Conservation (phyloP, 495 filamentous ascomycete genomes). For the Penicillium turbatum region DNA sequence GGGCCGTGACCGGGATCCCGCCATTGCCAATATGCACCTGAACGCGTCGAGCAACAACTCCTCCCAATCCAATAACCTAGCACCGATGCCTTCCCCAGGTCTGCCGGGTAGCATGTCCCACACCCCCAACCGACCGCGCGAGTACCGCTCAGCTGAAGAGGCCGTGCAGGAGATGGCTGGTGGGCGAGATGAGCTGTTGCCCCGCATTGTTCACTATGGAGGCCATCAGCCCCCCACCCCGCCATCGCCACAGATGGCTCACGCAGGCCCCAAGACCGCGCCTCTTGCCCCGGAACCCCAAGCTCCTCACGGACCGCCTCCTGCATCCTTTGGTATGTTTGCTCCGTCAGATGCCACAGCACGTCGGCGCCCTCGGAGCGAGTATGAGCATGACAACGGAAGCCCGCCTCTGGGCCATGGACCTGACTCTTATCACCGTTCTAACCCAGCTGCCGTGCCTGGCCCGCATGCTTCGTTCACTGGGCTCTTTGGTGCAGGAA, state of each 20-base stretch:
- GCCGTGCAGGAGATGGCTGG: slow-evolving; percentile 85
- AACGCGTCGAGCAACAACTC: slow-evolving; percentile 53
- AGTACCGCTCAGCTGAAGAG: slow-evolving; percentile 95
- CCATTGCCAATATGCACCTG: slow-evolving; percentile 42
- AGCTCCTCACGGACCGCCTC: slow-evolving; percentile 23
- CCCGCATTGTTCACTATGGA: slow-evolving; percentile 91
- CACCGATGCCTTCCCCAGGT: slow-evolving; percentile 67
- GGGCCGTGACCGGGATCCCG: slow-evolving; percentile 43
- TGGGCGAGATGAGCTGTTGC: slow-evolving; percentile 84
- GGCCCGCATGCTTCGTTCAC: slow-evolving; percentile 52
- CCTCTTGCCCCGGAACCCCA: slow-evolving; percentile 25
- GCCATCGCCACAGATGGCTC: slow-evolving; percentile 64
- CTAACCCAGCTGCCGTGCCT: slow-evolving; percentile 67
- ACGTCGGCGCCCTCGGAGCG: slow-evolving; percentile 71
- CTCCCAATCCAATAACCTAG: slow-evolving; percentile 65
- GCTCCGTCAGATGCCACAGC: slow-evolving; percentile 43
- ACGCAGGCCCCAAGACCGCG: slow-evolving; percentile 35
- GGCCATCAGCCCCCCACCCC: slow-evolving; percentile 88
- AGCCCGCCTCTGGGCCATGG: slow-evolving; percentile 44
- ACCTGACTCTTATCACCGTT: slow-evolving; percentile 37
- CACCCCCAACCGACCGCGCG: slow-evolving; percentile 62
- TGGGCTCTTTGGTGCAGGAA: slow-evolving; percentile 70
- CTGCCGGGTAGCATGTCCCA: slow-evolving; percentile 48
- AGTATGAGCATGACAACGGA: slow-evolving; percentile 81
- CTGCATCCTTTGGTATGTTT: slow-evolving; percentile 22